phyloP scores from a whole-genome alignment of 2,329 filamentous ascomycete species.

The Cordyceps tenuipes region DNA sequence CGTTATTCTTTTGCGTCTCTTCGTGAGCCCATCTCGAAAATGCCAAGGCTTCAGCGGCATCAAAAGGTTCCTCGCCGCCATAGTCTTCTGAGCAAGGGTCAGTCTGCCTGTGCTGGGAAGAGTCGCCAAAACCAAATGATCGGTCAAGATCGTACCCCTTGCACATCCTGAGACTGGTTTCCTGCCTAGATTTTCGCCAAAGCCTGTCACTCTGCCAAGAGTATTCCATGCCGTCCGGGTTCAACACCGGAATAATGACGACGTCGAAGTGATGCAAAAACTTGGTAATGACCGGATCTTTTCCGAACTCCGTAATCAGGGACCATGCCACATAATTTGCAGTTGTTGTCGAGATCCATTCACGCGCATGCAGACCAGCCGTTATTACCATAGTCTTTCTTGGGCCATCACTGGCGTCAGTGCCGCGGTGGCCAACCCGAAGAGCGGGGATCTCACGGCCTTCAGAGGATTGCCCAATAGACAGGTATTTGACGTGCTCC shows the following conservation, averaged over 20 bases:
- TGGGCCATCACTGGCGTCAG: slow-evolving; percentile 32
- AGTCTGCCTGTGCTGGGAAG: slow-evolving; percentile 51
- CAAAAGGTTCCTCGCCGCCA: slow-evolving; percentile 73
- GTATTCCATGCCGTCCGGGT: slow-evolving; percentile 91
- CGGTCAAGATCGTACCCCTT: slow-evolving; percentile 84
- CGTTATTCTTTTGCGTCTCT: slow-evolving; percentile 61
- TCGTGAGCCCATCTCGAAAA: slow-evolving; percentile 79
- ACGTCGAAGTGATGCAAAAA: slow-evolving; percentile 80
- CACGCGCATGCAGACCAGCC: slow-evolving; percentile 83
- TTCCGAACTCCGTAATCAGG: slow-evolving; percentile 75
- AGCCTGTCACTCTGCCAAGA: slow-evolving; percentile 86
- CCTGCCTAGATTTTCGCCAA: slow-evolving; percentile 90
- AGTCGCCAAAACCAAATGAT: slow-evolving; percentile 79
- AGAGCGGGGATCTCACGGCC: slow-evolving; percentile 79
- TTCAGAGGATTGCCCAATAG: slow-evolving; percentile 78
- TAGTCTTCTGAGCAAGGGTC: slow-evolving; percentile 92
- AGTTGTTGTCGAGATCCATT: slow-evolving; percentile 93
- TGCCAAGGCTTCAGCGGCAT: slow-evolving; percentile 67
- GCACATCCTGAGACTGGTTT: slow-evolving; percentile 74
- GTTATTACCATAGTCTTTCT: slow-evolving; percentile 74
- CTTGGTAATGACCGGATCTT: slow-evolving; percentile 60
- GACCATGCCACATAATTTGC: slow-evolving; percentile 88
- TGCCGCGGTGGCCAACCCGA: slow-evolving; percentile 56
- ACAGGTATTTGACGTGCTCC: slow-evolving; percentile 63
- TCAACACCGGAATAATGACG: slow-evolving; percentile 78